Evolutionary conservation across 2,329 filamentous ascomycete genomes (phyloP), one percentile per base, ranked within the genome.

Genomic region (Alternaria sp.): DNA sequence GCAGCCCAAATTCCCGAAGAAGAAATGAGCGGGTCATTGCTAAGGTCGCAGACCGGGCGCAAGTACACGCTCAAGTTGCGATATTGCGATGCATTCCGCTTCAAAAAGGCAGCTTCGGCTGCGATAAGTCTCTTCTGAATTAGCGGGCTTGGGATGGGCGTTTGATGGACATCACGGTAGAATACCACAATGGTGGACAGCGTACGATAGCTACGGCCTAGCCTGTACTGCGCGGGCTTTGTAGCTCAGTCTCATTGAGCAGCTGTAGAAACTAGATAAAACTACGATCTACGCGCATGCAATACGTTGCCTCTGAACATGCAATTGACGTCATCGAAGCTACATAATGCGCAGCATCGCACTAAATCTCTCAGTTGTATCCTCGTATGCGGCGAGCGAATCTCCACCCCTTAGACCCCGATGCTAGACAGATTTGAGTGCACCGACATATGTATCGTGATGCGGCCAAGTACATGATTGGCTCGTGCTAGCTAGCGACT

Each of bases 1-100:
- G 67, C 86, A 89, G 80, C 92, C 93, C 74, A 92, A 90, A 84
- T 92, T 96, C 80, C 88, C 85, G 64, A 85, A 62, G 69, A 93
- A 92, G 66, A 72, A 72, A 55, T 89, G 63, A 68, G 64, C 56
- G 88, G 84, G n/a, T 25, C n/a, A 33, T 23, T 55, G 37, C 43
- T 47, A 37, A 20, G 45, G 33, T 50, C 18, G 28, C 28, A 33
- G 46, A 18, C 10, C 53, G 57, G 33, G 7, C 41, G 43, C 41
- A 49, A 54, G 23, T 43, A 56, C 20, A 25, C 58, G 23, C n/a
- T 18, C 30, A 55, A 46, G 33, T 12, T 58, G 15, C 55, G n/a
- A 21, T 44, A 7, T n/a, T 23, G 37, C 33, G 20, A 61, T 47
- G 37, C 46, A 25, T 45, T 49, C 20, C 49, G 37, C 33, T 46